Evolutionary conservation across 1,284 basidiomycete species (phyloP).

Genomic region (Lignosus rhinocerotis): DNA sequence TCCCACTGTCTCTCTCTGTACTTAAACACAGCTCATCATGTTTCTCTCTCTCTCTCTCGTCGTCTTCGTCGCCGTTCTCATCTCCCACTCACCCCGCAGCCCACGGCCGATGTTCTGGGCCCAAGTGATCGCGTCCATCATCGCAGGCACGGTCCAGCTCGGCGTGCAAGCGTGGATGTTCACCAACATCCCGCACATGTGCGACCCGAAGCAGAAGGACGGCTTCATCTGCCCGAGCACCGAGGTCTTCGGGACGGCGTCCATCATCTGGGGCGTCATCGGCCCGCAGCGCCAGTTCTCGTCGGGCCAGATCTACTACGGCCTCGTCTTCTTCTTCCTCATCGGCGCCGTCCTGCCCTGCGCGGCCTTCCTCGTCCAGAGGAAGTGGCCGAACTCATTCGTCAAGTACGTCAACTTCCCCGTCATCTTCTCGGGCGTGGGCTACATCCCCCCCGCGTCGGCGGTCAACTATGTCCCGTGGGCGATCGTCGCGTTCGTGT

Average conservation of each 20-base stretch:
- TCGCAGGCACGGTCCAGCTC: slow-evolving; percentile 66
- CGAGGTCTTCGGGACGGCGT: slow-evolving; percentile 33
- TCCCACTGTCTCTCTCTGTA: not conserved
- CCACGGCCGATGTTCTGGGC: slow-evolving; percentile 56
- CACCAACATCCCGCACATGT: slow-evolving; percentile 55
- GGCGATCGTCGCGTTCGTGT: slow-evolving; percentile 41
- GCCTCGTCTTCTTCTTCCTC: slow-evolving; percentile 48
- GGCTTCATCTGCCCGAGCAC: slow-evolving; percentile 53
- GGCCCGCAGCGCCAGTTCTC: slow-evolving; percentile 44
- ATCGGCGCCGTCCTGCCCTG: slow-evolving; percentile 44
- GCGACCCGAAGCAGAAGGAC: slow-evolving; percentile 45
- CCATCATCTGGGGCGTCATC: slow-evolving; percentile 41
- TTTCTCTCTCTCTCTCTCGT: too few species aligned
- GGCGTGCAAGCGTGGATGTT: slow-evolving; percentile 73
- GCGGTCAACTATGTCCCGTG: slow-evolving; percentile 46
- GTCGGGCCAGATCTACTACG: slow-evolving; percentile 41
- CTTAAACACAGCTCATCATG: not conserved
- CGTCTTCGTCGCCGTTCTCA: too few species aligned
- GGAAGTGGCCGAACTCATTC: slow-evolving; percentile 46
- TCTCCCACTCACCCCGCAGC: slow-evolving; percentile 32
- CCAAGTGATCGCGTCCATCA: slow-evolving; percentile 61
- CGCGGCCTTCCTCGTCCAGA: slow-evolving; percentile 36
- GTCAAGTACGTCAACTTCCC: slow-evolving; percentile 80
- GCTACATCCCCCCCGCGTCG: slow-evolving; percentile 41
- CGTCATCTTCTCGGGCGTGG: slow-evolving; percentile 37